These are phyloP conservation scores for Lentinula raphanica DNA, from an alignment of 768 basidiomycete species.

Conservation along the genomic window DNA sequence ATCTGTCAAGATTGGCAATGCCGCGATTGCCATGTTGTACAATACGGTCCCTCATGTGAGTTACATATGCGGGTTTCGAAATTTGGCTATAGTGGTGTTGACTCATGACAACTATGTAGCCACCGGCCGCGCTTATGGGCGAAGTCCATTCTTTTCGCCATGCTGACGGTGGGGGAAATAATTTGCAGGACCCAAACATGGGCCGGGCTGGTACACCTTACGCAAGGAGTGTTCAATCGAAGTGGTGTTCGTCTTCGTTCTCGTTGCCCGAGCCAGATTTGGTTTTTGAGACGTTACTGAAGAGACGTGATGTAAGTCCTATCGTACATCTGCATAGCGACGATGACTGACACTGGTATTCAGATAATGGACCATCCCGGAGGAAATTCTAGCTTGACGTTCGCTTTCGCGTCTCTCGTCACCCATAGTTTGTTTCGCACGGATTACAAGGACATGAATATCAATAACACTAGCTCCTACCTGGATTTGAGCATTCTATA, in stretches of 20 bases:
- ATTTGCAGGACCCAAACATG: slow-evolving; percentile 25
- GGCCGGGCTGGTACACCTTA: slow-evolving; percentile 39
- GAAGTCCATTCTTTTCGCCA: slow-evolving; percentile 26
- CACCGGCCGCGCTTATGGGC: slow-evolving; percentile 8
- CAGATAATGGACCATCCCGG: slow-evolving; percentile 8
- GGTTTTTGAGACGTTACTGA: slow-evolving; percentile 45
- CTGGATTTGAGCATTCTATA: slow-evolving; percentile 50
- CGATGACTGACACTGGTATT: neutral
- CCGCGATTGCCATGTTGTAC: slow-evolving; percentile 9
- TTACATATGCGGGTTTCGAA: neutral
- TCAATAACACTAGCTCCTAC: slow-evolving; percentile 45
- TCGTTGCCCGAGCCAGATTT: slow-evolving; percentile 38
- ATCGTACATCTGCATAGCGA: neutral
- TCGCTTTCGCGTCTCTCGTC: slow-evolving; percentile 48
- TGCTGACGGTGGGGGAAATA: slow-evolving; percentile 36
- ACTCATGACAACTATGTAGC: neutral
- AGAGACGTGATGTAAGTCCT: slow-evolving; percentile 19
- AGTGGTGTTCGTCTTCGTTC: slow-evolving; percentile 17
- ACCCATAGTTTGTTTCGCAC: slow-evolving; percentile 50
- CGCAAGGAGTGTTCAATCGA: slow-evolving; percentile 35
- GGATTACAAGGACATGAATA: slow-evolving; percentile 24
- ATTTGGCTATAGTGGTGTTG: too few relatives aligned
- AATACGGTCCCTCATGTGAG: slow-evolving; percentile 14
- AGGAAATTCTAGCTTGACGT: slow-evolving; percentile 25
- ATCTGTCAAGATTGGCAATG: neutral